These are phyloP conservation scores for Parmelia sp. DNA, from an alignment of 495 filamentous ascomycete species.

Conservation along the genomic window DNA sequence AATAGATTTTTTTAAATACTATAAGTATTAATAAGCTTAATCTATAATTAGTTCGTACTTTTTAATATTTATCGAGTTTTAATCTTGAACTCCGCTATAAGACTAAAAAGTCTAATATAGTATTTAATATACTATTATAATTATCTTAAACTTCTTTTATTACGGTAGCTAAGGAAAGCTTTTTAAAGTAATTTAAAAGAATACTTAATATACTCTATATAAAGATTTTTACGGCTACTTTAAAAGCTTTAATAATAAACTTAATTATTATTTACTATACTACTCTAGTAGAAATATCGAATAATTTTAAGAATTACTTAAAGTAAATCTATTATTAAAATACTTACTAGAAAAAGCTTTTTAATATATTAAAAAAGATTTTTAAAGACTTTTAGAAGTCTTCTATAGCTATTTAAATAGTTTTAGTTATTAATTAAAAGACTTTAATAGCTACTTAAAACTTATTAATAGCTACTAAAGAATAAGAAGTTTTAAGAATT, in stretches of 20 bases:
- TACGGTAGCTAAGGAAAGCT: too few relatives aligned
- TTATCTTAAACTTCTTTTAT: neutral
- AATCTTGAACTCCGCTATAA: slow-evolving; percentile 13
- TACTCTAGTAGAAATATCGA: neutral
- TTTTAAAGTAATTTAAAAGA: neutral
- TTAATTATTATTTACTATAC: neutral
- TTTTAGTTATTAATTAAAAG: too few relatives aligned
- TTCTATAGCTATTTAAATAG: too few relatives aligned
- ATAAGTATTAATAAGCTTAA: too few relatives aligned
- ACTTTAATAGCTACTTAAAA: too few relatives aligned
- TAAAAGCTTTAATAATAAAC: neutral
- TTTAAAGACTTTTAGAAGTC: too few relatives aligned
- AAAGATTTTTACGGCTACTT: neutral
- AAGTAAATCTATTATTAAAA: neutral
- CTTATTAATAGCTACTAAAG: too few relatives aligned
- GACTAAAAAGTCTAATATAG: neutral
- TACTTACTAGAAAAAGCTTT: neutral
- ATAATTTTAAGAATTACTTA: neutral
- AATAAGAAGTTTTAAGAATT: too few relatives aligned
- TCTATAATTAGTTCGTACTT: too few relatives aligned
- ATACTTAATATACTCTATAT: neutral
- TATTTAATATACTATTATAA: too few relatives aligned
- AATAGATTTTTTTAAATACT: too few relatives aligned
- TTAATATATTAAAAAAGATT: neutral
- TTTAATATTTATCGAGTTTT: slow-evolving; percentile 15